Evolutionary conservation across 164 flowering plant genomes (phyloP).

Genomic region (Annona squamosa): DNA sequence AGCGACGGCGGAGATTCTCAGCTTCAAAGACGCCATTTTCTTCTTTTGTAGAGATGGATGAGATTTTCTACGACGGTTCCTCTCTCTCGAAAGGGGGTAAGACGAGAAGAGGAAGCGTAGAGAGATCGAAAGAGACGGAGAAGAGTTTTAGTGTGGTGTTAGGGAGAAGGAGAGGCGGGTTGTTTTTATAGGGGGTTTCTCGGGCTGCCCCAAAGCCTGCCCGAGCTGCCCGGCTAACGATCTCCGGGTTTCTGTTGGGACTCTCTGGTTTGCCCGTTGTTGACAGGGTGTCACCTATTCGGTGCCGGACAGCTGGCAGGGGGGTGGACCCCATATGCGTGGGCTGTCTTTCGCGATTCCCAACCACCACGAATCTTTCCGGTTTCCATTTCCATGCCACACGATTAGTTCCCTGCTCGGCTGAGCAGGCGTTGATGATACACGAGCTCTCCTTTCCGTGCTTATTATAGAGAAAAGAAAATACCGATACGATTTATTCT

Average conservation of each 20-base stretch:
- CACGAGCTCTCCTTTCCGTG: too few species aligned
- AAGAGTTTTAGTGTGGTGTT: background rate
- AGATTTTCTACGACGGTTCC: background rate
- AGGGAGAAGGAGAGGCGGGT: background rate
- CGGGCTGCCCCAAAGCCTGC: constrained; percentile 1
- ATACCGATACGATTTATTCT: too few species aligned
- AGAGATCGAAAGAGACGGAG: background rate
- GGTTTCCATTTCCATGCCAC: too few species aligned
- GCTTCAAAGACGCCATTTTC: constrained; percentile 36
- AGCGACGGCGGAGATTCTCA: constrained; percentile 14
- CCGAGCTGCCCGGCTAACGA: constrained; percentile 4
- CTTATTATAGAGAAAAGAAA: too few species aligned
- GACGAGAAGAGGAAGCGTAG: background rate
- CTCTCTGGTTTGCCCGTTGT: background rate
- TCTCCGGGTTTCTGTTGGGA: background rate
- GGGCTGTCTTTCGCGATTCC: background rate
- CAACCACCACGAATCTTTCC: background rate
- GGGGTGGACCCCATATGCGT: background rate
- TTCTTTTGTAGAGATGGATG: background rate
- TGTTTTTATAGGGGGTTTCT: background rate
- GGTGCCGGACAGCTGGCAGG: constrained; percentile 9
- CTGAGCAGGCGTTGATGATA: background rate
- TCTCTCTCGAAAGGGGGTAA: background rate
- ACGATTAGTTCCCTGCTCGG: too few species aligned
- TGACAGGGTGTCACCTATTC: constrained; percentile 10